Evolutionary conservation across 2,329 filamentous ascomycete genomes (phyloP), one percentile per base, ranked within the genome.

Genomic region (Pseudogymnoascus destructans): DNA sequence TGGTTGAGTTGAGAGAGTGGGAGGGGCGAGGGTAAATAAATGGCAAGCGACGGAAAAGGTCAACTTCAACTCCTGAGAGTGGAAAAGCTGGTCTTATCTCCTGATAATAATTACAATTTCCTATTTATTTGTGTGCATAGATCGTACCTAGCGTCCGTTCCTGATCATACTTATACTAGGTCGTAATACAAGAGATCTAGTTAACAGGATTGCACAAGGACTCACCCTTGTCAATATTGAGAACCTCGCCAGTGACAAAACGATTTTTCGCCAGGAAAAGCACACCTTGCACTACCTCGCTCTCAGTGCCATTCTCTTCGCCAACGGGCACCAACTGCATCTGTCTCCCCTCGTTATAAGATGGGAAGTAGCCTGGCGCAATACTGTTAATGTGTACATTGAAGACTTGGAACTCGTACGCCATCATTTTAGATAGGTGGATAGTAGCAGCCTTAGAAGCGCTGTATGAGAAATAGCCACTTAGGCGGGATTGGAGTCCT

Each of bases 321-420:
- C 70, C 70, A 5, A 77, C 74, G 6, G 78, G 76, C 9, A 11
- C 25, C 19, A 46, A 4, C 40, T 1, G 19, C n/a, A 11, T 46
- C 25, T 46, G 40, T 4, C 10, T 42, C 17, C 11, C 81, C 76
- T 80, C 79, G 66, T 80, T 76, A 30, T 33, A 4, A 3, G 71
- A 74, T 0, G 77, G 77, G 66, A 81, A 81, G n/a, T 80, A 72
- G 11, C 77, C 77, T 0, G 78, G 79, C 1, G 78, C 76, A 60
- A 82, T 79, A 52, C 70, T 73, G 69, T 82, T 82, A 59, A 81
- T 74, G 15, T 78, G 70, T 56, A 82, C 75, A 64, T 79, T 77
- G 55, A 79, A 73, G 58, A 75, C 72, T 23, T 74, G 71, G 54
- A 82, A 75, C 61, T 80, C 77, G 40, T 73, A 73, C 1, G 77